A percentile compares a stretch with the other conserved stretches of the same genome.
These are phyloP conservation scores for Schizosaccharomyces octosporus DNA, from an alignment of 805 yeast species.

Conservation along the genomic window DNA sequence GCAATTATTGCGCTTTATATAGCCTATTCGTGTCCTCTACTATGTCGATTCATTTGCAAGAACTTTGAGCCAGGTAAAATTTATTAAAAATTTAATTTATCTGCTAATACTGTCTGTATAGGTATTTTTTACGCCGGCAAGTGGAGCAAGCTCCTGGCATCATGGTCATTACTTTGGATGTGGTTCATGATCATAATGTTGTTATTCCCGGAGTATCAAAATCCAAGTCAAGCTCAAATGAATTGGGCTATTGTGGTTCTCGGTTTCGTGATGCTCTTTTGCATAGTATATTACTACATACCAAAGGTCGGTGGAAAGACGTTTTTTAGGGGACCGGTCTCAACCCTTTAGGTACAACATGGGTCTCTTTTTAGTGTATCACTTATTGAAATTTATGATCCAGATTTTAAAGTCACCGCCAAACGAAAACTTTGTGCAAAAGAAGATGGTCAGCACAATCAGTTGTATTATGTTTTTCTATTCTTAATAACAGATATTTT, in stretches of 20 bases:
- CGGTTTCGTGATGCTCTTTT: neutral
- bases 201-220: slow-evolving; percentile 17
- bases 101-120: too few species aligned
- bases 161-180: slow-evolving; percentile 23
- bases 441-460: too few species aligned
- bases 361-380: too few species aligned
- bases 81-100: too few species aligned
- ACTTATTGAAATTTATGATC: too few species aligned
- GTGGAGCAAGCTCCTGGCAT: slow-evolving; percentile 24
- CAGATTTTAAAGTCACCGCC: too few species aligned
- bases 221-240: neutral
- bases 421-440: too few species aligned
- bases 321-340: neutral
- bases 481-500: too few species aligned
- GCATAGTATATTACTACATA: neutral
- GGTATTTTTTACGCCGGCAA: slow-evolving; percentile 48
- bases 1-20: slow-evolving; percentile 47
- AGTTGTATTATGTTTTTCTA: too few species aligned
- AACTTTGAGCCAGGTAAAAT: slow-evolving; percentile 18
- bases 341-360: neutral
- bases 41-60: slow-evolving; percentile 29
- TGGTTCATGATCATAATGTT: slow-evolving; percentile 32
- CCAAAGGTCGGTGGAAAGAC: neutral
- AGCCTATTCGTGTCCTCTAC: slow-evolving; percentile 38
- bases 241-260: neutral